Percentiles rank a stretch among this genome's conserved stretches.
Evolutionary conservation across 352 stramenopile species (phyloP).

Genomic region (Synura sp.): DNA sequence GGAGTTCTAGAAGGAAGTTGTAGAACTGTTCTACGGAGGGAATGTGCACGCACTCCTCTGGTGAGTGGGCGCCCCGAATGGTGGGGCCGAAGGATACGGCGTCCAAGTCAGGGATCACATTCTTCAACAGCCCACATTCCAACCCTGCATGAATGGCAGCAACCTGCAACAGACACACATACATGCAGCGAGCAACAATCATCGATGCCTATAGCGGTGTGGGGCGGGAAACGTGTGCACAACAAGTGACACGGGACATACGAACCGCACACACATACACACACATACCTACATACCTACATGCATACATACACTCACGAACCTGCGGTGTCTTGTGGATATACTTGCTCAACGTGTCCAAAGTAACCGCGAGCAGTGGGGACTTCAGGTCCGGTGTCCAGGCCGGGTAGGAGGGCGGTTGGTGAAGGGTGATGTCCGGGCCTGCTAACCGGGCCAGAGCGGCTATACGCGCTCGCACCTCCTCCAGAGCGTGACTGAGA

Average conservation of each 20-base stretch:
- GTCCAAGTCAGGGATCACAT: conserved; percentile 51
- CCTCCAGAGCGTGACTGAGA: conserved; percentile 43
- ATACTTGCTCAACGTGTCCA: conserved; percentile 43
- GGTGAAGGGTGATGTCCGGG: conserved; percentile 15
- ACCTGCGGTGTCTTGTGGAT: too few species aligned
- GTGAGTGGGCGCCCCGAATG: conserved; percentile 47
- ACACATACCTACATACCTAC: too few species aligned
- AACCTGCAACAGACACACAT: too few species aligned
- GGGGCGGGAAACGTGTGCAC: too few species aligned
- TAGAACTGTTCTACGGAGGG: too few species aligned
- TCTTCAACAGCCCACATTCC: conserved; percentile 54
- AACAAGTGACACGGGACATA: too few species aligned
- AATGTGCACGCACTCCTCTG: conserved; percentile 42
- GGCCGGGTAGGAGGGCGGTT: conserved; percentile 49
- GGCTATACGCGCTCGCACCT: conserved; percentile 30
- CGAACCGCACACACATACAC: too few species aligned
- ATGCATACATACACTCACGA: too few species aligned
- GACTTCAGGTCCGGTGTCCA: conserved; percentile 53
- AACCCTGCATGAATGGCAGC: conserved; percentile 54
- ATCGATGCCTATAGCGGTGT: too few species aligned
- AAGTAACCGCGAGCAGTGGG: conserved; percentile 48
- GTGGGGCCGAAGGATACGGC: conserved; percentile 52
- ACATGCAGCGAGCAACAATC: too few species aligned
- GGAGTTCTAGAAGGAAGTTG: too few species aligned
- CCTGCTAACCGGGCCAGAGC: not conserved